Evolutionary conservation across 2,329 filamentous ascomycete genomes (phyloP).

Genomic region (Sporothrix pallida): DNA sequence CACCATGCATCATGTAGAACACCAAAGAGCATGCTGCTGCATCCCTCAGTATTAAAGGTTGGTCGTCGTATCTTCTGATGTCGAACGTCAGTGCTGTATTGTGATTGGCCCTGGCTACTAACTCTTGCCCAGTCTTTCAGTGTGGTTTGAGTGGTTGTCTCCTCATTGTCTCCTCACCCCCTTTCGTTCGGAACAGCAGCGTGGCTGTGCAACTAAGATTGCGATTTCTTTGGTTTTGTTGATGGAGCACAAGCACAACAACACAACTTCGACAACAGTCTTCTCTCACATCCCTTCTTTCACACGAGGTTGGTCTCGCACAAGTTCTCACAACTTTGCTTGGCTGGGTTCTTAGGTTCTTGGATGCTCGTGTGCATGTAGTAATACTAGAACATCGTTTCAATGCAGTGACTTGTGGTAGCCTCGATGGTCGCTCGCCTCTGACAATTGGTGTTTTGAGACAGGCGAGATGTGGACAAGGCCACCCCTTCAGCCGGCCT

Average conservation of each 20-base stretch:
- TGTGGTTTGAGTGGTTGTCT: not conserved
- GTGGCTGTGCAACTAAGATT: constrained; percentile 30
- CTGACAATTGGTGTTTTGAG: constrained; percentile 33
- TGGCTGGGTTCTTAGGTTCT: not conserved
- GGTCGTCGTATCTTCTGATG: not conserved
- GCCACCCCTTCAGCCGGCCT: not conserved
- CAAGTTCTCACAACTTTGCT: constrained; percentile 14
- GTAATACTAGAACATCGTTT: too few species aligned
- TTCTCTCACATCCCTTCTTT: not conserved
- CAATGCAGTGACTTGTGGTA: not conserved
- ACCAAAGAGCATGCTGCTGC: too few species aligned
- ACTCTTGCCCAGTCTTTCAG: not conserved
- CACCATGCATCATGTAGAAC: not conserved
- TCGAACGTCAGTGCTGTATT: not conserved
- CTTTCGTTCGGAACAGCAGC: constrained; percentile 19
- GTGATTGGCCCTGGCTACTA: not conserved
- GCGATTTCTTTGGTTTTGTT: not conserved
- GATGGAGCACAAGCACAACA: not conserved
- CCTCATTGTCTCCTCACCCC: not conserved
- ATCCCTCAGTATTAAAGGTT: too few species aligned
- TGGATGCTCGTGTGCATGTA: not conserved
- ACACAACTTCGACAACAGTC: not conserved
- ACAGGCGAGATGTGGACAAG: not conserved
- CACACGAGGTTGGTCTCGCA: too few species aligned
- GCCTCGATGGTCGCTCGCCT: constrained; percentile 24